Evolutionary conservation across 441 rosid genomes (phyloP).

Genomic region (Adansonia rubrostipa): DNA sequence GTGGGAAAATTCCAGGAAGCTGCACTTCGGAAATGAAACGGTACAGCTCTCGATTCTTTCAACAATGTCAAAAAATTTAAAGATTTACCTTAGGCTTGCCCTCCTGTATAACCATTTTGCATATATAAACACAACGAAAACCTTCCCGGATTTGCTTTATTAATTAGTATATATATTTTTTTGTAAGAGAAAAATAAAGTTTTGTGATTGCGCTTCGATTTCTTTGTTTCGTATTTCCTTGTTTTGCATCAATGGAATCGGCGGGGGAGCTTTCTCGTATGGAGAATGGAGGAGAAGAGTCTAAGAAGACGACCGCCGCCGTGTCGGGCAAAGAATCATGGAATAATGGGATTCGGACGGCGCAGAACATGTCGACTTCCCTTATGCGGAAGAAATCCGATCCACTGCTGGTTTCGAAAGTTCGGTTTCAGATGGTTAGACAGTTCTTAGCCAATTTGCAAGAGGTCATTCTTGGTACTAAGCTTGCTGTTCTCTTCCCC

Average conservation of each 20-base stretch:
- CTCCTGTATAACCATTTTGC: not conserved
- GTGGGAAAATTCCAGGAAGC: conserved; percentile 58
- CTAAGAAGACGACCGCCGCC: not conserved
- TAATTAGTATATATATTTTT: not conserved
- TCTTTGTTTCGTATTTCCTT: not conserved
- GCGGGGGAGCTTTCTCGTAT: conserved; percentile 32
- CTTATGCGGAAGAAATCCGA: conserved; percentile 58
- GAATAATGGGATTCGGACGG: conserved; percentile 32
- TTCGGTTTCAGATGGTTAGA: conserved; percentile 43
- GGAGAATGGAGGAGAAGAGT: conserved; percentile 44
- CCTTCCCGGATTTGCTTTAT: conserved; percentile 6
- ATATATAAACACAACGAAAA: conserved; percentile 7
- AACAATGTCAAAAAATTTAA: not conserved
- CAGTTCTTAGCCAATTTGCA: conserved; percentile 52
- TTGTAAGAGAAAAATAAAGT: not conserved
- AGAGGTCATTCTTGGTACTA: conserved; percentile 66
- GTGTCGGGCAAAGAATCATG: conserved; percentile 27
- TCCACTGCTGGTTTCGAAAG: conserved; percentile 41
- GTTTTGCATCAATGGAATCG: conserved; percentile 29
- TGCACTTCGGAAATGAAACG: conserved; percentile 24
- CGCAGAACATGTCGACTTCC: conserved; percentile 49
- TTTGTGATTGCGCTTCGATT: not conserved
- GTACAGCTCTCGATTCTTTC: conserved; percentile 14
- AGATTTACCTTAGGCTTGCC: not conserved
- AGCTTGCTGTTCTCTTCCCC: conserved; percentile 61